A percentile compares a stretch with the other conserved stretches of the same genome.
phyloP scores from a whole-genome alignment of 2,329 filamentous ascomycete species.

The Chaetomiaceae sp. region DNA sequence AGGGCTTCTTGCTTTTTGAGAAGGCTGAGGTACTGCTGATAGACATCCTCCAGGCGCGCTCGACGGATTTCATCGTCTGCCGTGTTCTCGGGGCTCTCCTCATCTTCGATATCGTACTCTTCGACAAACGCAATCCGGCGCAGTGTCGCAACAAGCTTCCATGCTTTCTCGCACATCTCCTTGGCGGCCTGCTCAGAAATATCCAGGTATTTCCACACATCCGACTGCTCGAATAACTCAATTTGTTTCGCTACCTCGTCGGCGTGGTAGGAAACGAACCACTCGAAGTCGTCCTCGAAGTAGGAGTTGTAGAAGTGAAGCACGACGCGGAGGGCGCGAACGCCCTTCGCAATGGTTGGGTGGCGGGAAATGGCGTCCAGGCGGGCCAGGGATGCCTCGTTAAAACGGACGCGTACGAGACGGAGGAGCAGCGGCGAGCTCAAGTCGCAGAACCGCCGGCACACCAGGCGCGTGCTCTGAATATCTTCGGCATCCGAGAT shows the following conservation, averaged over 20 bases:
- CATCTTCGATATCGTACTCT: neutral
- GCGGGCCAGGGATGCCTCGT: slow-evolving; percentile 6
- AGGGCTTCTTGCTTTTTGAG: slow-evolving; percentile 4
- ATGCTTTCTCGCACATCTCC: too few species aligned
- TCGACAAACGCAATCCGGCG: too few species aligned
- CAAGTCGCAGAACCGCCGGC: slow-evolving; percentile 6
- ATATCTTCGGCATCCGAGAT: too few species aligned
- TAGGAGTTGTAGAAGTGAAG: slow-evolving; percentile 7
- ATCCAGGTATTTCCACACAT: too few species aligned
- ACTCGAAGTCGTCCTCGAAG: neutral
- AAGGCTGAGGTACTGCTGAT: slow-evolving; percentile 1
- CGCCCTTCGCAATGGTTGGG: slow-evolving; percentile 12
- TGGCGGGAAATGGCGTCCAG: slow-evolving; percentile 13
- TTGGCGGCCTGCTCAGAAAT: too few species aligned
- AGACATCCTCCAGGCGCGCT: neutral
- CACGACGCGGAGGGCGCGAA: slow-evolving; percentile 5
- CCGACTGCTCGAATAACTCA: neutral
- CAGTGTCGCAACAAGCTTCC: too few species aligned
- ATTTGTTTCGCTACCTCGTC: neutral
- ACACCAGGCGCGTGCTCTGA: slow-evolving; percentile 10
- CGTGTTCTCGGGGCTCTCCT: neutral
- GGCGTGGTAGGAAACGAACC: slow-evolving; percentile 3
- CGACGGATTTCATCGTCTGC: neutral
- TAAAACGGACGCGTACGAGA: neutral
- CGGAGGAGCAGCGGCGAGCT: slow-evolving; percentile 9